Percentiles rank a stretch among this genome's conserved stretches.
Conservation (phyloP, 768 basidiomycete species). For the Suillus occidentalis region DNA sequence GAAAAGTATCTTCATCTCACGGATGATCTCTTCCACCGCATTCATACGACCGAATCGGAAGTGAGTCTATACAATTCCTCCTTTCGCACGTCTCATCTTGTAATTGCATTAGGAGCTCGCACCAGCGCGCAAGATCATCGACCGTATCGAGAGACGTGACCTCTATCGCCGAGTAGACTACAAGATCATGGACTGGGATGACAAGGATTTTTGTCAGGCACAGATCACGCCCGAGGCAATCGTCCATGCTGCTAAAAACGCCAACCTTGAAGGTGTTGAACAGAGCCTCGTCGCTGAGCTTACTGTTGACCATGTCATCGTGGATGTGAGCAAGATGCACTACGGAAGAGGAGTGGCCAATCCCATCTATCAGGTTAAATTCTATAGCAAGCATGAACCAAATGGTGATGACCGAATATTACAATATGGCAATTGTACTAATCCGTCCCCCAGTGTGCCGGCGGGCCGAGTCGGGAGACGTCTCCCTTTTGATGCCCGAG, state of each 20-base stretch:
- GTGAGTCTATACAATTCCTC: slow-evolving; percentile 11
- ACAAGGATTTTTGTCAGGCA: slow-evolving; percentile 25
- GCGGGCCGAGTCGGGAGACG: slow-evolving; percentile 51
- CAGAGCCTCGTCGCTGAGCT: slow-evolving; percentile 37
- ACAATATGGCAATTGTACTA: not conserved
- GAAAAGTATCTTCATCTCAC: slow-evolving; percentile 63
- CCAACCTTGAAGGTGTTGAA: slow-evolving; percentile 24
- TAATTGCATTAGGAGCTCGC: slow-evolving; percentile 50
- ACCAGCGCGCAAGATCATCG: slow-evolving; percentile 57
- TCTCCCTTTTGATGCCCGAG: slow-evolving; percentile 63
- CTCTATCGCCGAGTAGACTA: slow-evolving; percentile 72
- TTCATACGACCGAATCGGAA: slow-evolving; percentile 50
- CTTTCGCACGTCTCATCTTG: too few relatives aligned
- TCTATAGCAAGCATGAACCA: slow-evolving; percentile 68
- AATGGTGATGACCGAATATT: slow-evolving; percentile 43
- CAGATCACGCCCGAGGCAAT: slow-evolving; percentile 42
- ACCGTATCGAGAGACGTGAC: slow-evolving; percentile 60
- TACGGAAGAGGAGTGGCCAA: slow-evolving; percentile 74
- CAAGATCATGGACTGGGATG: slow-evolving; percentile 45
- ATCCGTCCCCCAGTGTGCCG: slow-evolving; percentile 37
- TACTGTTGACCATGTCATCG: slow-evolving; percentile 53
- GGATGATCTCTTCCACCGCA: slow-evolving; percentile 61
- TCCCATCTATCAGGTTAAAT: slow-evolving; percentile 67
- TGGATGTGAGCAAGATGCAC: slow-evolving; percentile 66
- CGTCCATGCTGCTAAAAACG: slow-evolving; percentile 40